A percentile compares a stretch with the other conserved stretches of the same genome.
These are phyloP conservation scores for Didymella exigua DNA, from an alignment of 2,329 filamentous ascomycete genomes.

Conservation along the genomic window DNA sequence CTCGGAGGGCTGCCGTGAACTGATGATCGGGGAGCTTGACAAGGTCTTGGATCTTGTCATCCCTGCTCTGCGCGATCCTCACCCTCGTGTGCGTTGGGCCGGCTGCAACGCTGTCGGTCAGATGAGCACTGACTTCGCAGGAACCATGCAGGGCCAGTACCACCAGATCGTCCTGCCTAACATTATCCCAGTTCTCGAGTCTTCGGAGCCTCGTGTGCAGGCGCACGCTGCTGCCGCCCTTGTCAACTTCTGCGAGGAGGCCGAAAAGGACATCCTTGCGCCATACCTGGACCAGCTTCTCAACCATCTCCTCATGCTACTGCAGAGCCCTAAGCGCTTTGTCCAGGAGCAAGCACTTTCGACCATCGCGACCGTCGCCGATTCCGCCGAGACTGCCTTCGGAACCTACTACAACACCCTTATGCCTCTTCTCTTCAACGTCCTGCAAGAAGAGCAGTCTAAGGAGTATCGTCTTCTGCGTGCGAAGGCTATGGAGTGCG, in stretches of 20 bases:
- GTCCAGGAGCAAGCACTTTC: conserved; percentile 97
- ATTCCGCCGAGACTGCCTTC: conserved; percentile 94
- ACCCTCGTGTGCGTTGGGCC: conserved; percentile 94
- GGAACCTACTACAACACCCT: conserved; percentile 93
- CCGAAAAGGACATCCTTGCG: conserved; percentile 87
- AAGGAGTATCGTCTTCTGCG: conserved; percentile 91
- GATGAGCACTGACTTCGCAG: conserved; percentile 99
- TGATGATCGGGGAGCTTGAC: conserved; percentile 93
- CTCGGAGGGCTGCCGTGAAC: conserved; percentile 91
- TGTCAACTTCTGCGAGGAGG: conserved; percentile 99
- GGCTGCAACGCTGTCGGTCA: conserved; percentile 98
- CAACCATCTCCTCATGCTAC: conserved; percentile 80
- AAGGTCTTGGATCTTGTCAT: conserved; percentile 95
- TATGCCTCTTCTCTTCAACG: conserved; percentile 92
- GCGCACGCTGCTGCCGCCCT: conserved; percentile 96
- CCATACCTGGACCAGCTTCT: conserved; percentile 91
- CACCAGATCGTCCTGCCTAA: conserved; percentile 85
- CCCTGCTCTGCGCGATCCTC: conserved; percentile 84
- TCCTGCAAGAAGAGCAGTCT: conserved; percentile 85
- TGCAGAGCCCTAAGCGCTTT: conserved; percentile 91
- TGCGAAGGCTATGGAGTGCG: conserved; percentile 99
- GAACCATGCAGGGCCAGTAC: conserved; percentile 96
- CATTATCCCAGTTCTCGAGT: conserved; percentile 90
- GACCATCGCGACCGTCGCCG: conserved; percentile 98
- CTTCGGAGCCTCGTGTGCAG: conserved; percentile 90